Base-by-base conservation (phyloP, 768 basidiomycete species). In the Dioszegia hungarica region DNA sequence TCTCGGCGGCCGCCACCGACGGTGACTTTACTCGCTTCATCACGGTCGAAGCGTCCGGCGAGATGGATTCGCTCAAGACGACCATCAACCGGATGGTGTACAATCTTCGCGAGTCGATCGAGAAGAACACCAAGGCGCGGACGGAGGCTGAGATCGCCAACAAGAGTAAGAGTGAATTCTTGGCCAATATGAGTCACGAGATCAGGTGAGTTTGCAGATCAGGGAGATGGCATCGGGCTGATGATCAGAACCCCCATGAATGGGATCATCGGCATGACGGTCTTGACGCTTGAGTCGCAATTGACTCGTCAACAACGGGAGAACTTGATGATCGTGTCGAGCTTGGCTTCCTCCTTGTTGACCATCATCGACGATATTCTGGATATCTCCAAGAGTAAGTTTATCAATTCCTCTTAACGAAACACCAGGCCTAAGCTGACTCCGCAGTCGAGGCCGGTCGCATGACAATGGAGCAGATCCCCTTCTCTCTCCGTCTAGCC, bases 261-360 rank as follows among this genome's bases (percentile, higher is more conserved):
- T 73, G 94, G 95, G 71, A 99, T 99, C 76, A 98, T 99, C 64
- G 94, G 94, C n/a, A 92, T 99, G 92, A 99, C 94, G 24, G 92
- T 94, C 77, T 79, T 99, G 56, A 97, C 95, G 10, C 84, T 99
- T 20, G 95, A 99, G 71, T 91, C 88, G 40, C 95, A 99, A 74
- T 78, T 99, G 64, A 95, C 92, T 59, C 79, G 94, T 62, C 88
- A 89, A 36, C 95, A 98, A 76, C 80, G 94, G 59, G 95, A 98
- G 79, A 95, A 92, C 75, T 79, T 99, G 74, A 81, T 95, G 67
- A 85, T 98, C 33, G 95, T 99, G 8, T 93, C 97, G 74, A 91
- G 87, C 60, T 80, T 99, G 74, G 95, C 95, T 0, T 83, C 90
- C 56, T 92, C 89, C 11, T 80, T 99, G 57, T 80, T 99, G 43